These are phyloP conservation scores for Phyllosticta paracitricarpa DNA, from an alignment of 2,329 filamentous ascomycete genomes.

Conservation along the genomic window DNA sequence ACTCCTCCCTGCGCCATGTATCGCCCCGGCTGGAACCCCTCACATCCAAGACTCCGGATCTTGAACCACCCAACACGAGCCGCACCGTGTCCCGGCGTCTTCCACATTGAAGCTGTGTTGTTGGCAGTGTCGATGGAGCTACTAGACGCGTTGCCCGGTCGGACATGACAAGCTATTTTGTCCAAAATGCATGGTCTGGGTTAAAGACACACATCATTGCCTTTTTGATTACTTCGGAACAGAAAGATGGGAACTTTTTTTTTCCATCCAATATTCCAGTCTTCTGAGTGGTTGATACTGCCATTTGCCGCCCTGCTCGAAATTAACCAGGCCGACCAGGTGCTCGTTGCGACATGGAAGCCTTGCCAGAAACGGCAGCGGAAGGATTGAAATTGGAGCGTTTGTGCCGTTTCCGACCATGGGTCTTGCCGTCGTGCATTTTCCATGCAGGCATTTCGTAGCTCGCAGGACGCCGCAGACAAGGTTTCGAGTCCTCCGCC, in stretches of 20 bases:
- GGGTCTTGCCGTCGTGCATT: background rate
- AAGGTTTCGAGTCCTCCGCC: conserved; percentile 8
- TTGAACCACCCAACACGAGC: background rate
- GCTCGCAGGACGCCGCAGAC: background rate
- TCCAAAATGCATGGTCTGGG: background rate
- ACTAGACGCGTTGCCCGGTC: no score
- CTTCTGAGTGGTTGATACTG: background rate
- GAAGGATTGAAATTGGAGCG: background rate
- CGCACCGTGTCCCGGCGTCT: background rate
- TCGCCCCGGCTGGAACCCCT: background rate
- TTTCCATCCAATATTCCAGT: background rate
- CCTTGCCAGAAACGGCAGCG: background rate
- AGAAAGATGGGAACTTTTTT: no score
- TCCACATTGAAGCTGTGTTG: background rate
- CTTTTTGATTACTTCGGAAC: no score
- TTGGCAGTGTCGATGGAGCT: background rate
- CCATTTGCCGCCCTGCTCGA: background rate
- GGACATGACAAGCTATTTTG: background rate
- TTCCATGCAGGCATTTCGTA: background rate
- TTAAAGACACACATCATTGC: no score
- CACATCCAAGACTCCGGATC: background rate
- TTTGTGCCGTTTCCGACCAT: background rate
- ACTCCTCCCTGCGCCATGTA: background rate
- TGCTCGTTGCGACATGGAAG: background rate
- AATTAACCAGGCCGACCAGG: background rate